phyloP scores from a whole-genome alignment of 768 basidiomycete species.

The Neoboletus subvelutipes region DNA sequence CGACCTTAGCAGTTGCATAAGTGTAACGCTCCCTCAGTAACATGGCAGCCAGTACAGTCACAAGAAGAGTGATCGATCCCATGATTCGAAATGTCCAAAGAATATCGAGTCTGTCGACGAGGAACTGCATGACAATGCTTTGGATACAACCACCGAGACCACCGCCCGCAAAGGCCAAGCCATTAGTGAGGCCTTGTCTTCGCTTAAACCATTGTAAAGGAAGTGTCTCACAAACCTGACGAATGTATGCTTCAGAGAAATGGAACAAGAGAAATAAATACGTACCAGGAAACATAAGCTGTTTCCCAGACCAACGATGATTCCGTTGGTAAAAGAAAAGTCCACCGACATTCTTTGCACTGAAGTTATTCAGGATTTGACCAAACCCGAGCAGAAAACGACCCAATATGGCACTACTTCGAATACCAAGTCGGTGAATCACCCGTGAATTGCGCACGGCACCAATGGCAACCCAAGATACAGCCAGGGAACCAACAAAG shows the following conservation, averaged over 20 bases:
- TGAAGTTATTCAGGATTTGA: constrained; percentile 28
- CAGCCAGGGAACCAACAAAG: constrained; percentile 34
- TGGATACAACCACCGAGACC: constrained; percentile 35
- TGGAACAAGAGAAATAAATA: background rate
- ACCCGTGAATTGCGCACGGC: constrained; percentile 31
- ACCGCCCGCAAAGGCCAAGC: constrained; percentile 33
- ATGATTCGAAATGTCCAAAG: constrained; percentile 35
- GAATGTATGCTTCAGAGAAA: background rate
- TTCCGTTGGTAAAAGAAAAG: constrained; percentile 31
- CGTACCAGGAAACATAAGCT: constrained; percentile 27
- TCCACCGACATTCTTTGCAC: constrained; percentile 21
- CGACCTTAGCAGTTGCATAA: constrained; percentile 20
- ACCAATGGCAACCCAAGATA: constrained; percentile 30
- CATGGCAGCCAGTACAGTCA: constrained; percentile 29
- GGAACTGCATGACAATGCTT: constrained; percentile 28
- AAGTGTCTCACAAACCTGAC: constrained; percentile 32
- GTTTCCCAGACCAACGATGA: constrained; percentile 30
- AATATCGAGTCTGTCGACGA: constrained; percentile 29
- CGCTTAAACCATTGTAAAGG: constrained; percentile 37
- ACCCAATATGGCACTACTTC: constrained; percentile 28
- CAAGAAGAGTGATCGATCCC: constrained; percentile 26
- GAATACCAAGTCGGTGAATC: constrained; percentile 32
- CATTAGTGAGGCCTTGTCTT: constrained; percentile 34
- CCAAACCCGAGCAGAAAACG: constrained; percentile 31
- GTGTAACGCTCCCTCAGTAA: constrained; percentile 25